phyloP scores from a whole-genome alignment of 306 rosid species.

The Cucumis sativus region Cucumber_9930_V3 NC_026655.2:87001-87500 shows the following conservation, averaged over 20 bases:
- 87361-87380: too few relatives aligned
- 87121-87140: not conserved
- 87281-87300: too few relatives aligned
- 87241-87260: not conserved
- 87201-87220: not conserved
- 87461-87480: too few relatives aligned
- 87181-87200: not conserved
- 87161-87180: not conserved
- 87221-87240: not conserved
- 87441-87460: too few relatives aligned
- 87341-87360: too few relatives aligned
- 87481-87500: too few relatives aligned
- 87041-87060: not conserved
- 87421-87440: too few relatives aligned
- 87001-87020: not conserved
- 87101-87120: not conserved
- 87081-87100: not conserved
- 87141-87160: not conserved
- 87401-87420: too few relatives aligned
- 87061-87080: not conserved
- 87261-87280: too few relatives aligned
- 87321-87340: too few relatives aligned
- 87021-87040: not conserved
- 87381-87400: too few relatives aligned
- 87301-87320: too few relatives aligned